Percentiles rank a stretch among this genome's conserved stretches.
These are phyloP conservation scores for Beauveria caledonica DNA, from an alignment of 2,329 filamentous ascomycete genomes.

Conservation along the genomic window DNA sequence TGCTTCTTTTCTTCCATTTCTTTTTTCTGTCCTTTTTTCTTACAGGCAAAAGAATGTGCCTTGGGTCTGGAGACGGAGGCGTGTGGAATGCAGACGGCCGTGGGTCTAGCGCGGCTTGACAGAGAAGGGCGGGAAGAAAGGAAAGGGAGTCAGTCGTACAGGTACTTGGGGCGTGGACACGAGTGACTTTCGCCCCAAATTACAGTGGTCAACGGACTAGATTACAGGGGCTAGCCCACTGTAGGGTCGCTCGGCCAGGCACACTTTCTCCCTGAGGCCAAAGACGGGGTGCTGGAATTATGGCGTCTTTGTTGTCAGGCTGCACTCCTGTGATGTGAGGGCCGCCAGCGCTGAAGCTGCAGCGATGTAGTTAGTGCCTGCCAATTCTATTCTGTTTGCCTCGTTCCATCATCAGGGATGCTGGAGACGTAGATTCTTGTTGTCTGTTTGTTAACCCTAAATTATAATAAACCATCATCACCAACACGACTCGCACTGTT, in stretches of 20 bases:
- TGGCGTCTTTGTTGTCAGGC: neutral
- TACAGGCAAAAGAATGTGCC: neutral
- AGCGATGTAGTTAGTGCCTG: neutral
- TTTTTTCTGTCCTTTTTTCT: neutral
- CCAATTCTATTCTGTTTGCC: neutral
- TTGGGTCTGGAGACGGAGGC: neutral
- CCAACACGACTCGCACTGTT: neutral
- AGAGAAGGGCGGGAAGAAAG: neutral
- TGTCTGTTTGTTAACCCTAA: no score
- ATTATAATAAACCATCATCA: neutral
- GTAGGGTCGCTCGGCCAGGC: neutral
- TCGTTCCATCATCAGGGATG: neutral
- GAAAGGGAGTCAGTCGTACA: neutral
- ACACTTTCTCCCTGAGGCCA: neutral
- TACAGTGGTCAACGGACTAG: neutral
- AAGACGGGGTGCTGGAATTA: neutral
- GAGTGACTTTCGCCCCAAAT: neutral
- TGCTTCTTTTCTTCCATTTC: conserved; percentile 12
- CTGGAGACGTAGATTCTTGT: neutral
- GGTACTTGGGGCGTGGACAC: neutral
- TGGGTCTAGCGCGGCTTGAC: conserved; percentile 4
- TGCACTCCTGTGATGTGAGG: no score
- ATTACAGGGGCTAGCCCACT: neutral
- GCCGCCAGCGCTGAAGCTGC: neutral
- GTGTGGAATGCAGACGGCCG: conserved; percentile 3